Percentiles rank a stretch among this genome's conserved stretches.
Conservation (phyloP, 352 stramenopile species). For the Pythium phragmitis region DNA sequence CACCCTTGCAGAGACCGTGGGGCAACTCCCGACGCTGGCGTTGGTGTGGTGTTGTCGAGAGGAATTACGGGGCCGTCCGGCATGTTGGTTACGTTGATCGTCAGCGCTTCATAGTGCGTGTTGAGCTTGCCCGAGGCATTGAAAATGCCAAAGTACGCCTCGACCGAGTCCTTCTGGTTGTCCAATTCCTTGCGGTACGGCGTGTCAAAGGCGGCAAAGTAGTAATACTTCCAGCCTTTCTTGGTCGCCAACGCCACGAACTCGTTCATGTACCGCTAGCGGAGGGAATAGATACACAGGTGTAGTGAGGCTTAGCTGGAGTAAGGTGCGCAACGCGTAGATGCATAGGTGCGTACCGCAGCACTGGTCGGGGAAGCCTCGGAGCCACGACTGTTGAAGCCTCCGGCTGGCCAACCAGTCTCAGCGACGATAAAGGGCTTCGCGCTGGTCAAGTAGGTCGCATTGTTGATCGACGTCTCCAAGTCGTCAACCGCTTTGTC, state of each 20-base stretch:
- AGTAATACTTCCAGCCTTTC: conserved; percentile 85
- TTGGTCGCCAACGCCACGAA: conserved; percentile 65
- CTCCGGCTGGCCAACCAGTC: conserved; percentile 72
- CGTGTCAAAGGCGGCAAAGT: conserved; percentile 81
- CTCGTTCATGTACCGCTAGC: conserved; percentile 69
- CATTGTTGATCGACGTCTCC: conserved; percentile 56
- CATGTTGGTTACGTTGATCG: conserved; percentile 24
- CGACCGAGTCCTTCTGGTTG: conserved; percentile 51
- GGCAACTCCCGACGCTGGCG: conserved; percentile 1
- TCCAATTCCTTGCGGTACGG: conserved; percentile 61
- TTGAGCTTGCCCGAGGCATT: conserved; percentile 63
- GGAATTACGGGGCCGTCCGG: conserved; percentile 13
- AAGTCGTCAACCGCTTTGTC: conserved; percentile 61
- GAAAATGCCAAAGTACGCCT: conserved; percentile 80
- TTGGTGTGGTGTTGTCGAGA: conserved; percentile 2
- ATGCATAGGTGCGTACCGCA: conserved; percentile 32
- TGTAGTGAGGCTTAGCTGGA: too few relatives aligned
- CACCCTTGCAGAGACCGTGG: not conserved
- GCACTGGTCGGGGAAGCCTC: conserved; percentile 55
- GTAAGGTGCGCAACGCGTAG: not conserved
- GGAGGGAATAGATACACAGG: not conserved
- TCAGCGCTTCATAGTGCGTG: conserved; percentile 47
- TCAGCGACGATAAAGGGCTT: conserved; percentile 85
- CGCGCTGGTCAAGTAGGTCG: conserved; percentile 51
- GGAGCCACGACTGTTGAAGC: conserved; percentile 49